phyloP scores from a whole-genome alignment of 169 alveolate genomes.

The Hammondia hammondi region DNA sequence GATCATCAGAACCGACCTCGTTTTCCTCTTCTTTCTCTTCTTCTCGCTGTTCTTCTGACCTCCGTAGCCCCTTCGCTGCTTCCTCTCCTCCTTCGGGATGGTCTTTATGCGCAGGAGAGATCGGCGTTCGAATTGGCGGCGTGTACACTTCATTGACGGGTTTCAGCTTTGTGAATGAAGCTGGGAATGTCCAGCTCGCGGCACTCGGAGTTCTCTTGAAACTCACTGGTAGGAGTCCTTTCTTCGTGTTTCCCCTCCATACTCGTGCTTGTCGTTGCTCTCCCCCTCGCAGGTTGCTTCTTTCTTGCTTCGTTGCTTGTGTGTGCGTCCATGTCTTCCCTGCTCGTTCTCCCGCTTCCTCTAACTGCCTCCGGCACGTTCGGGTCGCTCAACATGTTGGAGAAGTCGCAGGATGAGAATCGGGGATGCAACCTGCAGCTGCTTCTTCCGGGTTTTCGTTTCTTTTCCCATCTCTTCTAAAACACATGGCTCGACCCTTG shows the following conservation, averaged over 20 bases:
- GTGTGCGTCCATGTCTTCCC: not conserved
- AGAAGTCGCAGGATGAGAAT: no score
- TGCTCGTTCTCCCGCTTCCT: not conserved
- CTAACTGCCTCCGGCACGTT: not conserved
- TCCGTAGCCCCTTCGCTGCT: no score
- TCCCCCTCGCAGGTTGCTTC: no score
- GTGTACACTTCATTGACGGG: slow-evolving; percentile 67
- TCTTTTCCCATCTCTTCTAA: no score
- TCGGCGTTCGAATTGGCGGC: slow-evolving; percentile 53
- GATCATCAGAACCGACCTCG: not conserved
- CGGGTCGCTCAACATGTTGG: no score
- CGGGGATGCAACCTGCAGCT: no score
- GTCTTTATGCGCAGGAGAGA: slow-evolving; percentile 54
- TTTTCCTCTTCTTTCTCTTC: not conserved
- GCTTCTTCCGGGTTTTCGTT: no score
- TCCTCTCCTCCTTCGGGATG: not conserved
- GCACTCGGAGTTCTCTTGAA: slow-evolving; percentile 55
- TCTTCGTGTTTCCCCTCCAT: not conserved
- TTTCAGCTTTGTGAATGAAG: slow-evolving; percentile 50
- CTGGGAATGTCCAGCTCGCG: slow-evolving; percentile 62
- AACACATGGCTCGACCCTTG: no score
- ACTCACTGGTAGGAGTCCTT: not conserved
- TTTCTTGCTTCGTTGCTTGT: no score
- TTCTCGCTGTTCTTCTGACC: no score
- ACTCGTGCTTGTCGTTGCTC: no score